Evolutionary conservation across 2,329 filamentous ascomycete species (phyloP).

Genomic region (Paraconiothyrium sp.): DNA sequence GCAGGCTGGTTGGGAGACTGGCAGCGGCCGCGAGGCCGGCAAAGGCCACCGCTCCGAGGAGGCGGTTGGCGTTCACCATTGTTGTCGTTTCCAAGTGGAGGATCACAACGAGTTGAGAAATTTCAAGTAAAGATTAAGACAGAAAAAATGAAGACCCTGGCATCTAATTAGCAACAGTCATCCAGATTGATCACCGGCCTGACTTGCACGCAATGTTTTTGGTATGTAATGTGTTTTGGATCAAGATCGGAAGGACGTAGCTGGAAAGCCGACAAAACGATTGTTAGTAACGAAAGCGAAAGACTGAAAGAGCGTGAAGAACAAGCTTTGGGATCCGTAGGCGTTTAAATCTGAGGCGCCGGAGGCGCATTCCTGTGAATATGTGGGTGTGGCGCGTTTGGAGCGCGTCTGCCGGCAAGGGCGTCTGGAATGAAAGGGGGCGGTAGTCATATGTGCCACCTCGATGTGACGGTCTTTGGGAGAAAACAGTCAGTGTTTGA

Average conservation of each 20-base stretch:
- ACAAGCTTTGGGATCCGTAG: background rate
- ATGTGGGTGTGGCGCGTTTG: background rate
- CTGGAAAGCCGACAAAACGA: constrained; percentile 1
- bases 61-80: constrained; percentile 29
- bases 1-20: constrained; percentile 16
- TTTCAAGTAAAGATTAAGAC: constrained; percentile 4
- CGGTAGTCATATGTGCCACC: too few species aligned
- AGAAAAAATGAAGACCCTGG: background rate
- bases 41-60: constrained; percentile 28
- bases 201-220: constrained; percentile 2
- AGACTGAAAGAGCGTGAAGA: constrained; percentile 16
- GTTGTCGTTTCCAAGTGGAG: background rate
- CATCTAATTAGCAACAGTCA: background rate
- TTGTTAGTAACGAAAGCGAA: constrained; percentile 5
- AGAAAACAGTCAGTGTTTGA: too few species aligned
- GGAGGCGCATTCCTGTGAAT: background rate
- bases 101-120: background rate
- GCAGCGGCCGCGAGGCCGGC: constrained; percentile 14
- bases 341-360: constrained; percentile 5
- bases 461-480: too few species aligned
- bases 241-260: constrained; percentile 7
- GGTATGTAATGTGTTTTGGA: background rate
- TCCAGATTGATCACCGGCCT: background rate
- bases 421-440: background rate
- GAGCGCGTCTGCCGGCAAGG: constrained; percentile 7